Evolutionary conservation across 2,329 filamentous ascomycete species (phyloP).

Genomic region (Purpureocillium takamizusanense): DNA sequence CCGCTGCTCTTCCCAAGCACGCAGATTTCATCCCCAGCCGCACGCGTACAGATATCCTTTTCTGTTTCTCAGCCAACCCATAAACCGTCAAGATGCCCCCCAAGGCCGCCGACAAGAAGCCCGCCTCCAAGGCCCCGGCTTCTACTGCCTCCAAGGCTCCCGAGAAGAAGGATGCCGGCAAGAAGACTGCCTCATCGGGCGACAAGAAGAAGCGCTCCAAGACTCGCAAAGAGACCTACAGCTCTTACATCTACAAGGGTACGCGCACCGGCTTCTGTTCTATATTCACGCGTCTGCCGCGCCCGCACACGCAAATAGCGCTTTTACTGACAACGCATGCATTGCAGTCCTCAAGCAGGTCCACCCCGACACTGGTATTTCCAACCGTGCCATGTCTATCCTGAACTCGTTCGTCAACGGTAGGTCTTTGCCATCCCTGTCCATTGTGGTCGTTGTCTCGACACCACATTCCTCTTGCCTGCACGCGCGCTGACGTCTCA

Average conservation of each 20-base stretch:
- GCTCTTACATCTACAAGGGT: conserved; percentile 99
- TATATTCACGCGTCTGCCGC: no score
- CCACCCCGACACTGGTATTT: conserved; percentile 99
- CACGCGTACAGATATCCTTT: conserved; percentile 2
- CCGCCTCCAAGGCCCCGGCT: conserved; percentile 89
- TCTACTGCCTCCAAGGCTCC: conserved; percentile 59
- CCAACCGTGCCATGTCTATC: conserved; percentile 99
- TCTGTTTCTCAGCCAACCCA: conserved; percentile 9
- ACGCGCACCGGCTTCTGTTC: conserved; percentile 14
- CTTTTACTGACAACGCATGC: not conserved
- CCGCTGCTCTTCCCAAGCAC: conserved; percentile 12
- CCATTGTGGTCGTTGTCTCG: not conserved
- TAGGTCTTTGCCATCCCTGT: conserved; percentile 33
- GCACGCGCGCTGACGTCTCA: not conserved
- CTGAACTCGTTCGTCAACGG: conserved; percentile 99
- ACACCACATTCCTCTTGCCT: no score
- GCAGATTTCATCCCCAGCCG: conserved; percentile 4
- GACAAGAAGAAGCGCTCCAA: conserved; percentile 99
- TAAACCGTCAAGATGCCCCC: conserved; percentile 72
- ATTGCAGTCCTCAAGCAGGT: conserved; percentile 96
- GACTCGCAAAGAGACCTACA: conserved; percentile 99
- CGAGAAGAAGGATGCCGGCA: conserved; percentile 99
- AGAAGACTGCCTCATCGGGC: conserved; percentile 94
- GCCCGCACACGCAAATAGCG: no score
- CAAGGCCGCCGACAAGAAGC: conserved; percentile 98